Conservation (phyloP, 805 yeast genomes). For the Zygotorulaspora florentina region DNA sequence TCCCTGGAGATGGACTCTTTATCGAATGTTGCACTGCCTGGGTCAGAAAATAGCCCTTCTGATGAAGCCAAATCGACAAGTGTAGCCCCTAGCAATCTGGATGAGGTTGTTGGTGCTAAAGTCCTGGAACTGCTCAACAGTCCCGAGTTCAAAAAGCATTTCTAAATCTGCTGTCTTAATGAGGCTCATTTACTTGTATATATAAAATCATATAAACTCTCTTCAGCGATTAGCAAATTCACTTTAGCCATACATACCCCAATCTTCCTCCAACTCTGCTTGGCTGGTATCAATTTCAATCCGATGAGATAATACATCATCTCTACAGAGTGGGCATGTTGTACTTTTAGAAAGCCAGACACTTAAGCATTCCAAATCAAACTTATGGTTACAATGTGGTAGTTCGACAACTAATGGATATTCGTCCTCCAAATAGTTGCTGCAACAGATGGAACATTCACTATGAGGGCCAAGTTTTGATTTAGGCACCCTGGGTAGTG, state of each 20-base stretch:
- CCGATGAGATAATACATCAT: slow-evolving; percentile 55
- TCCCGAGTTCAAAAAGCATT: slow-evolving; percentile 61
- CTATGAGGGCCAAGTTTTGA: slow-evolving; percentile 44
- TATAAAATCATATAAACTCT: slow-evolving; percentile 1
- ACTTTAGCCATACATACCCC: slow-evolving; percentile 72
- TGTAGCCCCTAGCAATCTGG: slow-evolving; percentile 9
- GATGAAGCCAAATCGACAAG: background rate
- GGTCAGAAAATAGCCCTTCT: background rate
- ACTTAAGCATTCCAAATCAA: slow-evolving; percentile 85
- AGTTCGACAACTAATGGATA: slow-evolving; percentile 76
- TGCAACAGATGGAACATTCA: slow-evolving; percentile 82
- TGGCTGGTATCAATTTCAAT: slow-evolving; percentile 41
- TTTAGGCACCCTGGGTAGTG: slow-evolving; percentile 64
- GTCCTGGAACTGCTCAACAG: slow-evolving; percentile 68
- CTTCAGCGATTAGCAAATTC: background rate
- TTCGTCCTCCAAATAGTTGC: slow-evolving; percentile 61
- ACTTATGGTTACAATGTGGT: slow-evolving; percentile 73
- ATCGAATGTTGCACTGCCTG: background rate
- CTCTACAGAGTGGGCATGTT: slow-evolving; percentile 85
- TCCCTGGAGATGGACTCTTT: slow-evolving; percentile 29
- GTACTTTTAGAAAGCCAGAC: slow-evolving; percentile 78
- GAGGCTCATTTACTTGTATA: slow-evolving; percentile 3
- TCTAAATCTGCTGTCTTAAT: slow-evolving; percentile 11
- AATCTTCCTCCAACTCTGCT: slow-evolving; percentile 62
- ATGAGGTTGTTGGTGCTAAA: slow-evolving; percentile 40